These are phyloP conservation scores for Cynara cardunculus DNA, from an alignment of 129 eudicot genomes.

Conservation along the genomic window DNA sequence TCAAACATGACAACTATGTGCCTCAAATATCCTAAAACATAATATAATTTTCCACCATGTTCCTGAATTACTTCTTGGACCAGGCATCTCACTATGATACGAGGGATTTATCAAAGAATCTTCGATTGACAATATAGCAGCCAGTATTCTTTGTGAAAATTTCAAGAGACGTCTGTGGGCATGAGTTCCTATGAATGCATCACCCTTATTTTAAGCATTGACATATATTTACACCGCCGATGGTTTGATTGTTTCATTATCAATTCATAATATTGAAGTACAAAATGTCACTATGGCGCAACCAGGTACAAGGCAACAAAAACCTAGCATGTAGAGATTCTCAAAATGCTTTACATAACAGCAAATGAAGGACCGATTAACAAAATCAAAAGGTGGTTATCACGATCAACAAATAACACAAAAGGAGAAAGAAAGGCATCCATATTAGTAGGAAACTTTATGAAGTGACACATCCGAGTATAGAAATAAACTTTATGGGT, in stretches of 20 bases:
- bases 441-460: neutral
- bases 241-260: neutral
- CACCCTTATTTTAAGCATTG: neutral
- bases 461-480: neutral
- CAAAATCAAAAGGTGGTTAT: neutral
- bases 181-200: neutral
- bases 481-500: too few species aligned
- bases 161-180: neutral
- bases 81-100: neutral
- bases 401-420: neutral
- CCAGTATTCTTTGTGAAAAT: neutral
- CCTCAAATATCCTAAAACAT: neutral
- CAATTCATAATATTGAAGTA: neutral
- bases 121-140: neutral
- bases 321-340: neutral
- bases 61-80: neutral
- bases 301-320: neutral
- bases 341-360: neutral
- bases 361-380: neutral
- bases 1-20: neutral
- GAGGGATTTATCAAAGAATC: neutral
- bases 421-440: neutral
- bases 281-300: neutral
- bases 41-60: neutral
- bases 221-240: neutral